A percentile compares a stretch with the other conserved stretches of the same genome.
phyloP scores from a whole-genome alignment of 2,329 filamentous ascomycete species.

The Onygenales sp. region DNA sequence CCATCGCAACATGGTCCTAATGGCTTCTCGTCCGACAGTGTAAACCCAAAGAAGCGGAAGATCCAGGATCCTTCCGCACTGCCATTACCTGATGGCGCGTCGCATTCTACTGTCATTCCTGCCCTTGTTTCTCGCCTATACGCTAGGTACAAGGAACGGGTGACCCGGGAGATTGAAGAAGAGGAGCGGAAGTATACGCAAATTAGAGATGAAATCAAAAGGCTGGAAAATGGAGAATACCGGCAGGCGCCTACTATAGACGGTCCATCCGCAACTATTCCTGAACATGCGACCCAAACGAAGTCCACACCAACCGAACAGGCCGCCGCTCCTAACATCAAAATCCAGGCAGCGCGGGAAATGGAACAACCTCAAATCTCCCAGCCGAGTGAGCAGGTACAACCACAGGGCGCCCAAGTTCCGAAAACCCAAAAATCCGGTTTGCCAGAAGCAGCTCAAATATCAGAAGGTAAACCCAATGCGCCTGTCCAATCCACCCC shows the following conservation, averaged over 20 bases:
- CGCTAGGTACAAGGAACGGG: constrained; percentile 59
- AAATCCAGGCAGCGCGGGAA: background rate
- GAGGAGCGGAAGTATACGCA: constrained; percentile 60
- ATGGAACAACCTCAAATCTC: background rate
- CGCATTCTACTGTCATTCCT: constrained; percentile 60
- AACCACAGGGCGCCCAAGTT: background rate
- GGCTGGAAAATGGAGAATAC: constrained; percentile 54
- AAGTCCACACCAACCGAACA: background rate
- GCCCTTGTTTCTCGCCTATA: constrained; percentile 65
- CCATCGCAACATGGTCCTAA: constrained; percentile 23
- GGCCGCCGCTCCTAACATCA: background rate
- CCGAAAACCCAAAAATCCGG: background rate
- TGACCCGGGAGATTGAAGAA: constrained; percentile 60
- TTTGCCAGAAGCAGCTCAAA: background rate
- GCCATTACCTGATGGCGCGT: constrained; percentile 48
- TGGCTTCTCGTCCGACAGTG: constrained; percentile 18
- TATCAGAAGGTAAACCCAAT: background rate
- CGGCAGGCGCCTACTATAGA: constrained; percentile 28
- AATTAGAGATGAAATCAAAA: constrained; percentile 57
- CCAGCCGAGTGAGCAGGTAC: background rate
- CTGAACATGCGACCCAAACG: background rate
- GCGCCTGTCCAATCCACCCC: background rate
- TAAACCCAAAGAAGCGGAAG: constrained; percentile 62
- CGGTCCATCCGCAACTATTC: background rate
- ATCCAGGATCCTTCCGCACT: constrained; percentile 56